Evolutionary conservation across 1,284 basidiomycete genomes (phyloP), one percentile per base, ranked within the genome.

Genomic region (Xerocomus nothofagi): DNA sequence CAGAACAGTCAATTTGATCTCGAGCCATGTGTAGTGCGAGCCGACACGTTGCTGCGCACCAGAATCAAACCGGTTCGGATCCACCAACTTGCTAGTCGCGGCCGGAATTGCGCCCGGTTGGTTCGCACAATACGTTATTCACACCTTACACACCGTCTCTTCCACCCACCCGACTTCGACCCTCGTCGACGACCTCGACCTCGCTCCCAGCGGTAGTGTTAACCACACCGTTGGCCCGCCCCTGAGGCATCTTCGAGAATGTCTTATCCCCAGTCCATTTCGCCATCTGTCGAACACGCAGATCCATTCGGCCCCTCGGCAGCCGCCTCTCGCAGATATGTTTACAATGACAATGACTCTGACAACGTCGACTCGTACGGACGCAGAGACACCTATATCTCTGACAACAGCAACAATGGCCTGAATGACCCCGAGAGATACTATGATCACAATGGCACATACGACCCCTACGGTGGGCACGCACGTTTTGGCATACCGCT

Each of bases 291-390:
- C 48, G 71, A 72, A 49, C 59, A 66, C 24, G 54, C 71, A 55
- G 83, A 87, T 68, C 82, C 81, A 57, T 86, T 84, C 69, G 73
- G 69, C 59, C 63, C 71, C 45, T 62, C 67, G 41, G 67, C 73
- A 50, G 68, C 71, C 32, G 61, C 72, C 31, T 69, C 71, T 58
- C 70, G 72, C 42, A 73, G 79, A 63, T 87, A 86, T 66, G 82
- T 87, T 61, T 89, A 91, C 74, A 84, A 79, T 66, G 88, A 91
- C 75, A 83, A 81, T 62, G 88, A 91, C 56, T 85, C 84, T 31
- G 88, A 89, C 57, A 72, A 79, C 67, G 73, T 78, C 54, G 85
- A 86, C 60, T 72, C 74, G 45, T 72, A 72, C 55, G 74, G 73
- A 40, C 77, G 80, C 58, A 73, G 82, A 56, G 83, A 86, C 66